These are phyloP conservation scores for Daedaleopsis sinensis DNA, from an alignment of 768 basidiomycete genomes.

Conservation along the genomic window DNA sequence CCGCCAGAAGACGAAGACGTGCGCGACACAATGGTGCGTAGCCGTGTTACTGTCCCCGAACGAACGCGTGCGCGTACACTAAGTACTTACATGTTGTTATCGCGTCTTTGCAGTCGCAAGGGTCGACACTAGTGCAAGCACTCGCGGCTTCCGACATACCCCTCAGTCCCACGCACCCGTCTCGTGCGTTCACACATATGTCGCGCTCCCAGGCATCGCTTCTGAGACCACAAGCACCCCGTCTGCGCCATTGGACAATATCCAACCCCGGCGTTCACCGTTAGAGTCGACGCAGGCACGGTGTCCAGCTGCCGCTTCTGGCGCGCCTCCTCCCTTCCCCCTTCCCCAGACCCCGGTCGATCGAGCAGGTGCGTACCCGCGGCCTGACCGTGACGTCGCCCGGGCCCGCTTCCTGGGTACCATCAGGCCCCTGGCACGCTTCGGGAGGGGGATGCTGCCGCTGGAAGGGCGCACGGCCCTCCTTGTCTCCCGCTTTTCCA, in stretches of 20 bases:
- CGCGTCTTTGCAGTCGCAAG: constrained; percentile 2
- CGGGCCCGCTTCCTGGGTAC: no score
- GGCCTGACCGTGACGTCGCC: no score
- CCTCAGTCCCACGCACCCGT: constrained; percentile 15
- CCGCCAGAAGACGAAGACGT: constrained; percentile 20
- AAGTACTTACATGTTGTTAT: not conserved
- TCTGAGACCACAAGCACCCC: not conserved
- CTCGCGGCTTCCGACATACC: not conserved
- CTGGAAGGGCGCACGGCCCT: not conserved
- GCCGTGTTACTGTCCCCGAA: constrained; percentile 14
- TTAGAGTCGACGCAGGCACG: constrained; percentile 17
- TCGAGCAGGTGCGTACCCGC: not conserved
- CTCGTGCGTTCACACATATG: constrained; percentile 2
- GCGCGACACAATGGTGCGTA: constrained; percentile 1
- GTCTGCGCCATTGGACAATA: no score
- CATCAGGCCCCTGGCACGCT: no score
- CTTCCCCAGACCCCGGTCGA: no score
- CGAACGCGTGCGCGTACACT: not conserved
- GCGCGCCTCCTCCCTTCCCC: no score
- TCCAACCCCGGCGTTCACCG: constrained; percentile 11
- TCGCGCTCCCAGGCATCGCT: constrained; percentile 5
- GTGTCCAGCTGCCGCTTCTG: constrained; percentile 20
- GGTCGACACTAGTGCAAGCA: no score
- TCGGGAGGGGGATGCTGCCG: no score
- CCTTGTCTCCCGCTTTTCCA: constrained; percentile 6